These are phyloP conservation scores for Alternaria viburni DNA, from an alignment of 2,329 filamentous ascomycete genomes.

Conservation along the genomic window DNA sequence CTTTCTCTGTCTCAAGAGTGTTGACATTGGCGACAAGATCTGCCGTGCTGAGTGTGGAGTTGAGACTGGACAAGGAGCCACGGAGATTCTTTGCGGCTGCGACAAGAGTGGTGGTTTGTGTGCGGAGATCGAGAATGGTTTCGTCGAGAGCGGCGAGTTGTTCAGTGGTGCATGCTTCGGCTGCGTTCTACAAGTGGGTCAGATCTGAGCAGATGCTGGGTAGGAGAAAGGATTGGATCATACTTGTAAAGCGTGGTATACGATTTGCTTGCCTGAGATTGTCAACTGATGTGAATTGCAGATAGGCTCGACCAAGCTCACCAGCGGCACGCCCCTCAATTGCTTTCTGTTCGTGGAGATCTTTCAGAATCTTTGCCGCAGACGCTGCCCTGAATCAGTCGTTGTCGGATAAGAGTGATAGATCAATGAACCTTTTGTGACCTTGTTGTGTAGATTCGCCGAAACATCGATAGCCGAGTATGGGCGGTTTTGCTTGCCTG, in stretches of 20 bases:
- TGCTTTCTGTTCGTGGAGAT: conserved; percentile 65
- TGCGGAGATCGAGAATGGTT: conserved; percentile 56
- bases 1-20: conserved; percentile 54
- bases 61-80: conserved; percentile 53
- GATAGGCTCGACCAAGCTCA: conserved; percentile 29
- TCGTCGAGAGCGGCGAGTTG: conserved; percentile 58
- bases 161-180: conserved; percentile 56
- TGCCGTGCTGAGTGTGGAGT: conserved; percentile 57
- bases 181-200: conserved; percentile 51
- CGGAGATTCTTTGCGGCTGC: conserved; percentile 58
- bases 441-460: conserved; percentile 66
- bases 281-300: neutral
- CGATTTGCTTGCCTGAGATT: conserved; percentile 63
- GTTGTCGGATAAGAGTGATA: neutral
- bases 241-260: conserved; percentile 64
- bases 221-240: neutral
- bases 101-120: conserved; percentile 54
- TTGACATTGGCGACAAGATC: conserved; percentile 56
- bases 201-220: neutral
- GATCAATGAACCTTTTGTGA: conserved; percentile 58
- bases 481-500: conserved; percentile 61
- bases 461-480: conserved; percentile 66
- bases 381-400: conserved; percentile 53
- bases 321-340: conserved; percentile 64
- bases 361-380: conserved; percentile 66